Conservation (phyloP, 2,329 filamentous ascomycete species). For the Fusarium agapanthi region DNA sequence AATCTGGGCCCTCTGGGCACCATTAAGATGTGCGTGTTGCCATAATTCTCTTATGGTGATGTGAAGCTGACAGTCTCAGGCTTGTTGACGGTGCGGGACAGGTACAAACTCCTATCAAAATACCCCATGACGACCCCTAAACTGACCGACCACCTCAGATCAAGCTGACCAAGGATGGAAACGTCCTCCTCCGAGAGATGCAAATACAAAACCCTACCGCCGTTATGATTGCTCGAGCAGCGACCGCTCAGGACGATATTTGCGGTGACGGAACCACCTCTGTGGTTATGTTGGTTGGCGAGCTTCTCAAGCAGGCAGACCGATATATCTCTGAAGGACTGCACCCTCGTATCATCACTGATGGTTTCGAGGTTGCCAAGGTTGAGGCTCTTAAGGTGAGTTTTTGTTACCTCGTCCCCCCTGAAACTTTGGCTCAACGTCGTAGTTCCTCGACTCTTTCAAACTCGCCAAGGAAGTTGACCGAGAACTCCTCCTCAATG, state of each 20-base stretch:
- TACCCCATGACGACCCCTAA: slow-evolving; percentile 42
- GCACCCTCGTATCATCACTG: slow-evolving; percentile 94
- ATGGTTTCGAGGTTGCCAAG: slow-evolving; percentile 98
- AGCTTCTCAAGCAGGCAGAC: slow-evolving; percentile 97
- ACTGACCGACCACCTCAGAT: slow-evolving; percentile 66
- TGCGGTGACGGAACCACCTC: slow-evolving; percentile 98
- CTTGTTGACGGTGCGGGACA: slow-evolving; percentile 75
- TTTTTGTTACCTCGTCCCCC: background rate
- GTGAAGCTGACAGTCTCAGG: slow-evolving; percentile 53
- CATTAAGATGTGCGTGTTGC: slow-evolving; percentile 81
- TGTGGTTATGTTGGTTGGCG: slow-evolving; percentile 92
- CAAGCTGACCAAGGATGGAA: slow-evolving; percentile 99
- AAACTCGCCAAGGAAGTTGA: slow-evolving; percentile 90
- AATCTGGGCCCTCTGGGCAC: slow-evolving; percentile 94
- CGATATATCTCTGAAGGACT: slow-evolving; percentile 96
- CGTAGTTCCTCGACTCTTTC: slow-evolving; percentile 90
- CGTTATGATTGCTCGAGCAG: slow-evolving; percentile 82
- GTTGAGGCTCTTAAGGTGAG: slow-evolving; percentile 84
- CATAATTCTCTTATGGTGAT: background rate
- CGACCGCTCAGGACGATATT: slow-evolving; percentile 98
- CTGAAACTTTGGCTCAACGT: slow-evolving; percentile 10
- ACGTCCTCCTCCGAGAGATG: slow-evolving; percentile 80
- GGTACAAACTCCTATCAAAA: slow-evolving; percentile 54
- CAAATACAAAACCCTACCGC: slow-evolving; percentile 99
- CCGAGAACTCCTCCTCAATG: slow-evolving; percentile 90